Conservation (phyloP, 805 yeast genomes). For the Hyphopichia homilentoma region DNA sequence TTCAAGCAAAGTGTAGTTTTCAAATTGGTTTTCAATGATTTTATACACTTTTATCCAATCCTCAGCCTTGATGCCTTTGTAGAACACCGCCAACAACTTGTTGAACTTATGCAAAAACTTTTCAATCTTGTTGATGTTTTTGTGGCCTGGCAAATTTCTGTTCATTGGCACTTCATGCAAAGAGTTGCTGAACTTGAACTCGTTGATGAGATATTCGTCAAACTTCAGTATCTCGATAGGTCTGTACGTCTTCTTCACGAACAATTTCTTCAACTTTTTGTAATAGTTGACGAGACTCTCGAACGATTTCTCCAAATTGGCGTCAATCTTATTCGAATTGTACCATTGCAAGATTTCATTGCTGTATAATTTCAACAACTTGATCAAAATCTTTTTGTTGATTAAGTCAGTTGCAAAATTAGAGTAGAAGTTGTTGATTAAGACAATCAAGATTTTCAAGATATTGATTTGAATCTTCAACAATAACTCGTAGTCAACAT, state of each 20-base stretch:
- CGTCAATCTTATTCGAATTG: constrained; percentile 37
- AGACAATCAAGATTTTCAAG: constrained; percentile 66
- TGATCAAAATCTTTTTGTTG: constrained; percentile 58
- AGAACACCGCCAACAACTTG: constrained; percentile 52
- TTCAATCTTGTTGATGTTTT: constrained; percentile 49
- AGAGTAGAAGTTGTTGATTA: constrained; percentile 68
- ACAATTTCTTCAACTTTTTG: constrained; percentile 62
- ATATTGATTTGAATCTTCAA: constrained; percentile 80
- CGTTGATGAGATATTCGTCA: constrained; percentile 34
- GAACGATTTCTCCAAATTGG: constrained; percentile 30
- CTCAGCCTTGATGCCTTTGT: constrained; percentile 51
- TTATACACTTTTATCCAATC: constrained; percentile 83
- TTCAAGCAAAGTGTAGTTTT: constrained; percentile 55
- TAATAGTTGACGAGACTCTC: constrained; percentile 46
- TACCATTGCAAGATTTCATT: constrained; percentile 56
- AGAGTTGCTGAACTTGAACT: constrained; percentile 38
- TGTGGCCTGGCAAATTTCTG: constrained; percentile 42
- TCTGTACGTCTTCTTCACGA: constrained; percentile 66
- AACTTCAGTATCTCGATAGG: constrained; percentile 46
- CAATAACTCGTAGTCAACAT: constrained; percentile 61
- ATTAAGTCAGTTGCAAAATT: constrained; percentile 69
- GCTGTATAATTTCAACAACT: constrained; percentile 63
- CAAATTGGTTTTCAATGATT: constrained; percentile 64
- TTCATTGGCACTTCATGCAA: constrained; percentile 46
- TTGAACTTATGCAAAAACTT: constrained; percentile 64